phyloP scores from a whole-genome alignment of 2,329 filamentous ascomycete species.

The Basipetospora chlamydospora region DNA sequence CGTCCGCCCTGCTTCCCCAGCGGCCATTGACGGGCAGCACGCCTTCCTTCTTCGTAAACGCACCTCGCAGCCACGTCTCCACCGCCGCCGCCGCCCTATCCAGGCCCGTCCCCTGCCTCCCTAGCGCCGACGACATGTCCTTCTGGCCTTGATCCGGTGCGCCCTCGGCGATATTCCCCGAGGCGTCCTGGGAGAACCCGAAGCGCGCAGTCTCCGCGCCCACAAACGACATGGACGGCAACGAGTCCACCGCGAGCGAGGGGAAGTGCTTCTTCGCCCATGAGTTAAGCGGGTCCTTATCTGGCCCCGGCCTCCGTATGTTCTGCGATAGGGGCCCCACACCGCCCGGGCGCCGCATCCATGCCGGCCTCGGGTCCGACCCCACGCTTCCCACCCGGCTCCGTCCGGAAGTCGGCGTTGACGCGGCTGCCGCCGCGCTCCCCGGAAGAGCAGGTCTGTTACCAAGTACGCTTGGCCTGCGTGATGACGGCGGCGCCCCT shows the following conservation, averaged over 20 bases:
- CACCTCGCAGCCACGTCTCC: slow-evolving; percentile 79
- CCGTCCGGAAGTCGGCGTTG: slow-evolving; percentile 20
- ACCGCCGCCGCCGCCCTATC: slow-evolving; percentile 79
- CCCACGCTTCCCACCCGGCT: slow-evolving; percentile 23
- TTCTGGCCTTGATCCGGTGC: slow-evolving; percentile 17
- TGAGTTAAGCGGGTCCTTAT: slow-evolving; percentile 68
- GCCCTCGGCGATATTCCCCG: slow-evolving; percentile 33
- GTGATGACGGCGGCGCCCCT: slow-evolving; percentile 16
- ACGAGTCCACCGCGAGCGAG: slow-evolving; percentile 53
- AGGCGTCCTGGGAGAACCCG: slow-evolving; percentile 27
- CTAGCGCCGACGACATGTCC: neutral
- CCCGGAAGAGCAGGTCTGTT: slow-evolving; percentile 13
- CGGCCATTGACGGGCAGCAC: slow-evolving; percentile 29
- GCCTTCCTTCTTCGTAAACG: slow-evolving; percentile 49
- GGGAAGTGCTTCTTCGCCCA: slow-evolving; percentile 77
- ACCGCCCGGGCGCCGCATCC: slow-evolving; percentile 73
- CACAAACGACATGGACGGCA: slow-evolving; percentile 53
- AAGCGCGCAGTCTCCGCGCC: slow-evolving; percentile 45
- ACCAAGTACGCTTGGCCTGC: slow-evolving; percentile 28
- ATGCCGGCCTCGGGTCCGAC: slow-evolving; percentile 31
- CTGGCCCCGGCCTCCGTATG: slow-evolving; percentile 64
- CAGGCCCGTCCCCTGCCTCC: slow-evolving; percentile 38
- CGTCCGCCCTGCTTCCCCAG: slow-evolving; percentile 18
- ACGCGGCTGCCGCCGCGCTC: slow-evolving; percentile 6
- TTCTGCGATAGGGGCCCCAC: slow-evolving; percentile 67